Evolutionary conservation across 352 stramenopile genomes (phyloP).

Genomic region (Peronospora destructor): DNA sequence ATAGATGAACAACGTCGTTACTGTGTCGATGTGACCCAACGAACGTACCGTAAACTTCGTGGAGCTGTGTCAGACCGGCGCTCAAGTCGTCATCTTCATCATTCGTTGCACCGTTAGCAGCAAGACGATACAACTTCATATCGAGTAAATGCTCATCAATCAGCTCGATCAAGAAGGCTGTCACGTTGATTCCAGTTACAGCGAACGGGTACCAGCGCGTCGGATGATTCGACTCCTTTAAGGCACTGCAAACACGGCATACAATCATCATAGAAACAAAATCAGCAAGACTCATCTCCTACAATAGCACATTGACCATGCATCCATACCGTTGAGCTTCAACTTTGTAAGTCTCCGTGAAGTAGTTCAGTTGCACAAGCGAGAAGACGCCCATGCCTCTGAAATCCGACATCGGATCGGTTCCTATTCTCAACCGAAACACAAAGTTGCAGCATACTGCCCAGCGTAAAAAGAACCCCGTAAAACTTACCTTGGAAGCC

Average conservation of each 20-base stretch:
- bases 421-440: constrained; percentile 30
- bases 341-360: constrained; percentile 62
- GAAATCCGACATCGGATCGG: constrained; percentile 83
- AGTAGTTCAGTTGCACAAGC: constrained; percentile 69
- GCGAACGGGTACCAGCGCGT: constrained; percentile 83
- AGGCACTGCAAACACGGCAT: constrained; percentile 30
- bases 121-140: constrained; percentile 54
- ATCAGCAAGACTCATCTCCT: not conserved
- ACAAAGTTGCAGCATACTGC: not conserved
- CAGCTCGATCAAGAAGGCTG: constrained; percentile 69
- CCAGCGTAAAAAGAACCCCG: not conserved
- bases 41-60: constrained; percentile 72
- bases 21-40: too few relatives aligned
- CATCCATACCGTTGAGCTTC: constrained; percentile 55
- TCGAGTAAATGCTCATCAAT: constrained; percentile 73
- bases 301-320: not conserved
- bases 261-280: not conserved
- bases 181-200: constrained; percentile 85
- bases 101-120: not conserved
- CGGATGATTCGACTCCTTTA: constrained; percentile 79
- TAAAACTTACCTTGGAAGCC: constrained; percentile 64
- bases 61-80: constrained; percentile 38
- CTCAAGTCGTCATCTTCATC: constrained; percentile 28
- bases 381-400: constrained; percentile 77
- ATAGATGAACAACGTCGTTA: too few relatives aligned